Base-by-base conservation (phyloP, 345 rosid species). In the Salix caprea region DNA sequence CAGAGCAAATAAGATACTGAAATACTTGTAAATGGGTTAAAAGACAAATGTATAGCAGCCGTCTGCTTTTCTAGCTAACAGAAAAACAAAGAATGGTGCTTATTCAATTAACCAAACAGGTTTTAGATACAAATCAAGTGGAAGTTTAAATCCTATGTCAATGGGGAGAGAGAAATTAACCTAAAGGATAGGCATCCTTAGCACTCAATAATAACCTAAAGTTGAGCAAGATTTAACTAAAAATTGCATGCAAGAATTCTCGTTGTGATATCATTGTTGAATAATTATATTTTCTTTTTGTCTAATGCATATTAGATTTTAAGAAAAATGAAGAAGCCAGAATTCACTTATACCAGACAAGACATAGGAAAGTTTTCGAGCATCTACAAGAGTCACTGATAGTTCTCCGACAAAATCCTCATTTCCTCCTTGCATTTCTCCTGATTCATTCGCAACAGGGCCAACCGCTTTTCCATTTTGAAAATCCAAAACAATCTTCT, bases 401-500 rank as follows among this genome's bases (percentile, higher is more conserved):
- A 96, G 85, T 81, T 93, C 99, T 76, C 98, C 99, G 69, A 89
- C 93, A 89, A 84, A 96, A 89, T 92, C 97, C 77, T 73, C 89
- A 86, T 93, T 92, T 74, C 93, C 94, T 84, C 91, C 97, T 88
- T 90, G 98, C 75, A 89, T 81, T 82, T 92, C 99, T 83, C 92
- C 91, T 65, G 97, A 82, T 86, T 87, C 92, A 79, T 79, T 87
- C 71, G 90, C 73, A 62, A 92, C 82, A 67, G 97, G 99, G 30
- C 98, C 98, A 80, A 96, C 99, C 64, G 98, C 94, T 82, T 86
- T 90, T 74, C 97, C 99, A 78, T 92, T 92, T 66, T 92, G 94
- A 78, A 93, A 96, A 88, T 96, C 99, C 87, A 96, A 86, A 76
- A 96, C 97, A 80, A 96, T 96, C 90, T 93, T 96, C 87, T 93